A percentile compares a stretch with the other conserved stretches of the same genome.
phyloP scores from a whole-genome alignment of 192 early-diverging fungal genomes.

The Anaeromyces robustus region DNA sequence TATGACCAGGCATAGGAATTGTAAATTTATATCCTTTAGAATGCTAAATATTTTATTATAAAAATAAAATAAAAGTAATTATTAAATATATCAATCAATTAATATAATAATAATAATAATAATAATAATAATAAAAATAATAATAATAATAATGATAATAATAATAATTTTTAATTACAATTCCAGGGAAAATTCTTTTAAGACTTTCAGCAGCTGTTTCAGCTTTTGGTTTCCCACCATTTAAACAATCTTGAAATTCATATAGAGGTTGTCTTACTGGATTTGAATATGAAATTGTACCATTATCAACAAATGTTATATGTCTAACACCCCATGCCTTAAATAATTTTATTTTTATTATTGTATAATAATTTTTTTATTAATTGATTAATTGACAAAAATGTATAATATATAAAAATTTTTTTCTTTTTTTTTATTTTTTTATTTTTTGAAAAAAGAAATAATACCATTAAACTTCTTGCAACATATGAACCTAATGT shows the following conservation, averaged over 20 bases:
- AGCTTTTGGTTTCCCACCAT: slow-evolving; percentile 79
- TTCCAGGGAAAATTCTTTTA: slow-evolving; percentile 59
- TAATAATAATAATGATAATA: too few relatives aligned
- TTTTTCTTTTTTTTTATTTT: too few relatives aligned
- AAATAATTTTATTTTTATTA: neutral
- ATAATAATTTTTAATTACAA: slow-evolving; percentile 26
- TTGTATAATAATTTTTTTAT: neutral
- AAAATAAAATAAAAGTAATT: neutral
- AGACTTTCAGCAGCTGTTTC: slow-evolving; percentile 64
- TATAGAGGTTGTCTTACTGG: slow-evolving; percentile 91
- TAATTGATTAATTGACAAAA: too few relatives aligned
- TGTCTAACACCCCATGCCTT: slow-evolving; percentile 86
- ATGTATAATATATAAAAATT: too few relatives aligned
- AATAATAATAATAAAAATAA: too few relatives aligned
- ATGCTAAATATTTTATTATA: slow-evolving; percentile 22
- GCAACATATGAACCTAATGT: slow-evolving; percentile 91
- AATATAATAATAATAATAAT: too few relatives aligned
- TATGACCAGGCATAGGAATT: slow-evolving; percentile 98
- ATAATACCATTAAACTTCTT: slow-evolving; percentile 57
- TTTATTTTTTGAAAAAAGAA: too few relatives aligned
- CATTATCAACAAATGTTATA: slow-evolving; percentile 90
- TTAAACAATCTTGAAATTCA: slow-evolving; percentile 71
- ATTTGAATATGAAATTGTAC: slow-evolving; percentile 84
- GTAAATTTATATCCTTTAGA: slow-evolving; percentile 48
- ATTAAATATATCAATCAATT: too few relatives aligned